These are phyloP conservation scores for Rasamsonia emersonii DNA, from an alignment of 2,329 filamentous ascomycete species.

Conservation along the genomic window DNA sequence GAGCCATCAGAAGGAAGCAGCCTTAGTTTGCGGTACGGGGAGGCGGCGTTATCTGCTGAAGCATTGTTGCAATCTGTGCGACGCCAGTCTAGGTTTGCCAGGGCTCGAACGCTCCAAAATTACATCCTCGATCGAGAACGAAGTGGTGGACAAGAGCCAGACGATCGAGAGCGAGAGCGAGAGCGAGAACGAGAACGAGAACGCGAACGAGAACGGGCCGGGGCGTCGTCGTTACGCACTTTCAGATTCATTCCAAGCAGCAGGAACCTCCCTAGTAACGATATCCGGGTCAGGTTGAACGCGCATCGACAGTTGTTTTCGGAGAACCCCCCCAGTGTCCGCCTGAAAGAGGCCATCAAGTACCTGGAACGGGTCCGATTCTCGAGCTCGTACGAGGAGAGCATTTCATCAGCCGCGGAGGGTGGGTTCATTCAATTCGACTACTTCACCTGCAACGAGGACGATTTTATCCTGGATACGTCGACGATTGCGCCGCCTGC, in stretches of 20 bases:
- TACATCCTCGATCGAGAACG: slow-evolving; percentile 30
- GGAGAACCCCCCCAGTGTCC: slow-evolving; percentile 24
- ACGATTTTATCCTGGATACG: slow-evolving; percentile 53
- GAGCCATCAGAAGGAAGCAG: slow-evolving; percentile 17
- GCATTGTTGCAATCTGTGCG: slow-evolving; percentile 33
- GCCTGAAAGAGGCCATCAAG: slow-evolving; percentile 51
- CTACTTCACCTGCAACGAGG: slow-evolving; percentile 41
- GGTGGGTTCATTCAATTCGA: slow-evolving; percentile 46
- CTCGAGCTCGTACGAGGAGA: slow-evolving; percentile 46
- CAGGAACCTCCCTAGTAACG: slow-evolving; percentile 22
- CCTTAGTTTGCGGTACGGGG: slow-evolving; percentile 12
- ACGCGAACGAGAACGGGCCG: slow-evolving; percentile 13
- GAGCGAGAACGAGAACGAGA: slow-evolving; percentile 10
- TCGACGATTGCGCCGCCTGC: slow-evolving; percentile 42
- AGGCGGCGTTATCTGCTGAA: slow-evolving; percentile 23
- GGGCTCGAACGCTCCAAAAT: slow-evolving; percentile 31
- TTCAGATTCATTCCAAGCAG: slow-evolving; percentile 25
- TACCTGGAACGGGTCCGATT: slow-evolving; percentile 53
- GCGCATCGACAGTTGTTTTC: slow-evolving; percentile 29
- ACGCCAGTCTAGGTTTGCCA: slow-evolving; percentile 27
- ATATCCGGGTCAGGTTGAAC: slow-evolving; percentile 26
- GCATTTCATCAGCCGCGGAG: slow-evolving; percentile 44
- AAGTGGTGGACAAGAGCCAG: slow-evolving; percentile 11
- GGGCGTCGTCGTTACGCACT: slow-evolving; percentile 16
- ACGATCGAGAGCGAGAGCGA: slow-evolving; percentile 11